phyloP scores from a whole-genome alignment of 371 early-diverging fungal species.

The Phascolomyces articulosus region DNA sequence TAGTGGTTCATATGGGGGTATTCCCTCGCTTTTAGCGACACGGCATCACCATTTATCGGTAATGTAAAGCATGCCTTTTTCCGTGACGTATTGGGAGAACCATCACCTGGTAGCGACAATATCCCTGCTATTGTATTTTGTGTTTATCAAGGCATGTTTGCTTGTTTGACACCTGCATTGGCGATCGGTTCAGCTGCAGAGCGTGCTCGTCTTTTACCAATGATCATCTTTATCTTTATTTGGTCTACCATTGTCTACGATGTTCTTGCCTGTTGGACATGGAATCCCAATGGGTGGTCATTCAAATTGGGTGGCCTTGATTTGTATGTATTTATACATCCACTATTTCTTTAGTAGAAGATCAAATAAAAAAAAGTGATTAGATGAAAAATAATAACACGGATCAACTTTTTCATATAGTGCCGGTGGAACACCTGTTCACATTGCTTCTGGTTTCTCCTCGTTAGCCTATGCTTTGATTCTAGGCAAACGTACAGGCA shows the following conservation, averaged over 20 bases:
- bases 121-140: conserved; percentile 73
- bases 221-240: conserved; percentile 87
- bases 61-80: conserved; percentile 77
- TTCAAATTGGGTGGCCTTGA: conserved; percentile 73
- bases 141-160: conserved; percentile 80
- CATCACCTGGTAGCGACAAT: conserved; percentile 57
- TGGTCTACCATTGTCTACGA: conserved; percentile 93
- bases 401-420: too few species aligned
- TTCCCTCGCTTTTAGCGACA: conserved; percentile 82
- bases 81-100: conserved; percentile 56
- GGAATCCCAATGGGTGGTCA: conserved; percentile 88
- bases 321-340: conserved; percentile 33
- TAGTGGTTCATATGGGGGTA: conserved; percentile 90
- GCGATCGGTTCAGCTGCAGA: conserved; percentile 92
- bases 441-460: conserved; percentile 88
- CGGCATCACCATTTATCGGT: conserved; percentile 77
- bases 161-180: conserved; percentile 86
- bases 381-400: too few species aligned
- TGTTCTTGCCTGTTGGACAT: conserved; percentile 90
- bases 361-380: too few species aligned
- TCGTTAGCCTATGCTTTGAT: conserved; percentile 87
- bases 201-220: conserved; percentile 84
- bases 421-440: conserved; percentile 93
- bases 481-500: conserved; percentile 79
- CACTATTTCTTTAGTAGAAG: too few species aligned